Conservation (phyloP, 108 stramenopile genomes). For the Fragilaria crotonensis region DNA sequence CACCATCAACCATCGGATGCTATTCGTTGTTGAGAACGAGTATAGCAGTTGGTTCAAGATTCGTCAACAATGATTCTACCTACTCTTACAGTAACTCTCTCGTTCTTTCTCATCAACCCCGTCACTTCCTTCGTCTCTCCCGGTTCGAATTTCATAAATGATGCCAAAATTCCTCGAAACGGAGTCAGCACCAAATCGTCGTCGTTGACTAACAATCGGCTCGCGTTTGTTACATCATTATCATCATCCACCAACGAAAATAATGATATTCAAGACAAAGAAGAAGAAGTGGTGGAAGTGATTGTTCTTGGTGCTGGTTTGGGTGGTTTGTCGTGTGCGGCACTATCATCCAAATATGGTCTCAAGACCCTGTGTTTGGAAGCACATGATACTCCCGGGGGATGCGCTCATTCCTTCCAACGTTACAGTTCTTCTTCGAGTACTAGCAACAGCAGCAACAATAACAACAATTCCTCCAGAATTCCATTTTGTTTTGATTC, state of each 20-base stretch:
- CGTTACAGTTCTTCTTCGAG: conserved; percentile 35
- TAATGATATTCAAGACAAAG: too few species aligned
- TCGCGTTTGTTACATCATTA: too few species aligned
- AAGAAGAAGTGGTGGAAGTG: conserved; percentile 58
- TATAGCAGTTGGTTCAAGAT: background rate
- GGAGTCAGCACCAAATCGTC: too few species aligned
- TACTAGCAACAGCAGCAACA: too few species aligned
- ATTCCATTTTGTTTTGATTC: conserved; percentile 55
- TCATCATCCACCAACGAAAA: too few species aligned
- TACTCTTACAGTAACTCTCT: background rate
- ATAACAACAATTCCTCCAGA: too few species aligned
- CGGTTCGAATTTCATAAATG: background rate
- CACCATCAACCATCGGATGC: too few species aligned
- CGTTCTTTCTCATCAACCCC: background rate
- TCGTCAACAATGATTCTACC: background rate
- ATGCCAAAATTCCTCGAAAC: too few species aligned
- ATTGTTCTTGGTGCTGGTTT: conserved; percentile 77
- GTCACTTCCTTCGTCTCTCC: background rate
- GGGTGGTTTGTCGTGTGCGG: conserved; percentile 77
- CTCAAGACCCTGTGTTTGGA: conserved; percentile 71
- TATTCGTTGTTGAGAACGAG: too few species aligned
- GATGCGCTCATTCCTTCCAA: conserved; percentile 75
- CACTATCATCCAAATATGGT: conserved; percentile 64
- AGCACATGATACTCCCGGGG: conserved; percentile 78
- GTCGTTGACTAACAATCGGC: too few species aligned